Conservation (phyloP, 164 flowering plant species). For the Kalanchoe fedtschenkoi region DNA sequence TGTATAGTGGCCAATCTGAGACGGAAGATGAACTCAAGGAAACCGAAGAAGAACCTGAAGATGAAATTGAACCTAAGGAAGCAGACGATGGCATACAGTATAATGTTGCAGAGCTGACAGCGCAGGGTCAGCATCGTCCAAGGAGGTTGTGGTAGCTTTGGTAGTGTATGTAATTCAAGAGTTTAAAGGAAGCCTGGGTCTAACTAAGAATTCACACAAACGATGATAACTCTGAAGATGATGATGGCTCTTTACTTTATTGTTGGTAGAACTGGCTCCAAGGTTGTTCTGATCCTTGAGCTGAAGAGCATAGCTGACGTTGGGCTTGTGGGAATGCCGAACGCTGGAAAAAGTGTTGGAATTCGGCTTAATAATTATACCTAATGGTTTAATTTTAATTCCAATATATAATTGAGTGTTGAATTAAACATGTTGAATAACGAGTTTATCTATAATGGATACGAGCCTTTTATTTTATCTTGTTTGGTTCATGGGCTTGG, state of each 20-base stretch:
- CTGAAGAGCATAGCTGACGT: slow-evolving; percentile 94
- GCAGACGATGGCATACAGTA: slow-evolving; percentile 32
- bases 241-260: slow-evolving; percentile 25
- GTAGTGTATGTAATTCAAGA: slow-evolving; percentile 36
- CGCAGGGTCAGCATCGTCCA: slow-evolving; percentile 66
- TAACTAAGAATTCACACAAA: not conserved
- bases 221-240: slow-evolving; percentile 9
- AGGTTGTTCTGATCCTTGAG: slow-evolving; percentile 58
- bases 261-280: slow-evolving; percentile 55
- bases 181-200: slow-evolving; percentile 17
- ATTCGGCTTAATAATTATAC: too few relatives aligned
- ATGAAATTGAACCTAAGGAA: slow-evolving; percentile 19
- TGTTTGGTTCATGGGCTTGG: too few relatives aligned
- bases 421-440: too few relatives aligned
- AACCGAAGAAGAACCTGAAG: too few relatives aligned
- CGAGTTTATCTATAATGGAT: too few relatives aligned
- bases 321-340: slow-evolving; percentile 92
- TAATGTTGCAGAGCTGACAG: slow-evolving; percentile 75
- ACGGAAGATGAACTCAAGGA: too few relatives aligned
- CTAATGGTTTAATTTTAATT: too few relatives aligned
- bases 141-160: slow-evolving; percentile 86
- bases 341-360: slow-evolving; percentile 97
- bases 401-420: too few relatives aligned
- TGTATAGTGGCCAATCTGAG: slow-evolving; percentile 13
- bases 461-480: too few relatives aligned